Conservation (phyloP, 768 basidiomycete species). For the Phylloporus sp. region DNA sequence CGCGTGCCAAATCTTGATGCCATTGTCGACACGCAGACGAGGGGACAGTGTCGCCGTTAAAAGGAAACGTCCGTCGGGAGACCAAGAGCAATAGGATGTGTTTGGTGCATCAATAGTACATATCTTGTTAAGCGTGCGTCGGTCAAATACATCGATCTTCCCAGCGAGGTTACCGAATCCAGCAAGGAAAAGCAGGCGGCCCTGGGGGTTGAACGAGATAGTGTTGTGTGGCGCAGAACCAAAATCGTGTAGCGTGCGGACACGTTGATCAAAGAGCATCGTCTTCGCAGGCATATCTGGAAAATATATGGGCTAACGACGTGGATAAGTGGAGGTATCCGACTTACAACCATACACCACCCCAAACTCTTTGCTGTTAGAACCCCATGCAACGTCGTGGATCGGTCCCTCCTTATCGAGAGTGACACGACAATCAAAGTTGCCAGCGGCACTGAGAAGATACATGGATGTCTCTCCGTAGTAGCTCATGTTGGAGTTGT, state of each 20-base stretch:
- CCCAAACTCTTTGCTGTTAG: slow-evolving; percentile 94
- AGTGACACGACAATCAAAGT: slow-evolving; percentile 86
- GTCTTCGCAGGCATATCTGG: slow-evolving; percentile 94
- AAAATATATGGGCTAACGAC: not conserved
- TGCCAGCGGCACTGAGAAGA: slow-evolving; percentile 85
- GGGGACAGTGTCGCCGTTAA: slow-evolving; percentile 96
- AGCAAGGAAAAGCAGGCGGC: slow-evolving; percentile 80
- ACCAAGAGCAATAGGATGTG: slow-evolving; percentile 94
- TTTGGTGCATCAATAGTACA: slow-evolving; percentile 85
- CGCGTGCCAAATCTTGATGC: slow-evolving; percentile 95
- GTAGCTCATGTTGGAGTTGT: slow-evolving; percentile 95
- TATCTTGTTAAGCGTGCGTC: slow-evolving; percentile 77
- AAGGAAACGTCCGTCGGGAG: slow-evolving; percentile 87
- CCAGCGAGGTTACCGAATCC: slow-evolving; percentile 98
- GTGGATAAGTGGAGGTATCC: not conserved
- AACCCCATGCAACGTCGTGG: slow-evolving; percentile 95
- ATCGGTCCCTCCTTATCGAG: slow-evolving; percentile 97
- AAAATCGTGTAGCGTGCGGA: slow-evolving; percentile 85
- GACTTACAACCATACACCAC: slow-evolving; percentile 94
- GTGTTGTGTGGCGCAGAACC: slow-evolving; percentile 88
- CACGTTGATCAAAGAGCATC: slow-evolving; percentile 87
- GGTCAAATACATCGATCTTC: slow-evolving; percentile 88
- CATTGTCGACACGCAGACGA: slow-evolving; percentile 93
- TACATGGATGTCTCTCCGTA: slow-evolving; percentile 98
- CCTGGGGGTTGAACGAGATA: slow-evolving; percentile 92